These are phyloP conservation scores for Phaeotremella skinneri DNA, from an alignment of 768 basidiomycete species.

Conservation along the genomic window DNA sequence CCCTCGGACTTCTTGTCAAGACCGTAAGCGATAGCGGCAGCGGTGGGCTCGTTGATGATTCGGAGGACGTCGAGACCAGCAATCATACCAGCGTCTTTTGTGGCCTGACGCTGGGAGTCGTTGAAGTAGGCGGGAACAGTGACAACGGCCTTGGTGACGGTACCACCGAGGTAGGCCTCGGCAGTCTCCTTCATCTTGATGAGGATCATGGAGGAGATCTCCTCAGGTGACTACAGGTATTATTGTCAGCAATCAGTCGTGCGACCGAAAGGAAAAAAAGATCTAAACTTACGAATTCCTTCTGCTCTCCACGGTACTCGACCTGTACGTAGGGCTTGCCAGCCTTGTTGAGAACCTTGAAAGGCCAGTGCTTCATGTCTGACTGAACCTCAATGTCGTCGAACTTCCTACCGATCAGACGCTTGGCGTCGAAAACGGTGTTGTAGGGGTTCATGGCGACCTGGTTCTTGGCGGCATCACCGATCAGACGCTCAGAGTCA, in stretches of 20 bases:
- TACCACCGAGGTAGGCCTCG: constrained; percentile 92
- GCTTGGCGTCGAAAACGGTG: constrained; percentile 97
- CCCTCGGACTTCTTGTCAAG: constrained; percentile 86
- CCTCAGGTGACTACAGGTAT: constrained; percentile 71
- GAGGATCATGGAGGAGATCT: constrained; percentile 93
- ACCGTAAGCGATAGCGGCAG: constrained; percentile 96
- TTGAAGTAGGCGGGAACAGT: constrained; percentile 99
- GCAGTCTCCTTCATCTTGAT: constrained; percentile 99
- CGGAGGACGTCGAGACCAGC: constrained; percentile 92
- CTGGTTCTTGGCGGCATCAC: constrained; percentile 95
- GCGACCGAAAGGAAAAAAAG: neutral
- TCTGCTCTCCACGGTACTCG: constrained; percentile 70
- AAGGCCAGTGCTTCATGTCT: constrained; percentile 61
- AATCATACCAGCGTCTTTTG: constrained; percentile 95
- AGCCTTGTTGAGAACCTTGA: constrained; percentile 71
- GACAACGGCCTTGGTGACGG: constrained; percentile 95
- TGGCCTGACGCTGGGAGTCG: constrained; percentile 97
- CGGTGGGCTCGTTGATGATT: constrained; percentile 97
- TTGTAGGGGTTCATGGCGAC: constrained; percentile 98
- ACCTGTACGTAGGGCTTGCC: constrained; percentile 80
- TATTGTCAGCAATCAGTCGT: constrained; percentile 12
- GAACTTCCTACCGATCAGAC: constrained; percentile 74
- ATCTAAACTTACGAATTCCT: constrained; percentile 70
- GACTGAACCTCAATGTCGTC: constrained; percentile 56
- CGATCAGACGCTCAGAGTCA: constrained; percentile 92